phyloP scores from a whole-genome alignment of 179 eudicot species.

The Actinidia arguta region DNA sequence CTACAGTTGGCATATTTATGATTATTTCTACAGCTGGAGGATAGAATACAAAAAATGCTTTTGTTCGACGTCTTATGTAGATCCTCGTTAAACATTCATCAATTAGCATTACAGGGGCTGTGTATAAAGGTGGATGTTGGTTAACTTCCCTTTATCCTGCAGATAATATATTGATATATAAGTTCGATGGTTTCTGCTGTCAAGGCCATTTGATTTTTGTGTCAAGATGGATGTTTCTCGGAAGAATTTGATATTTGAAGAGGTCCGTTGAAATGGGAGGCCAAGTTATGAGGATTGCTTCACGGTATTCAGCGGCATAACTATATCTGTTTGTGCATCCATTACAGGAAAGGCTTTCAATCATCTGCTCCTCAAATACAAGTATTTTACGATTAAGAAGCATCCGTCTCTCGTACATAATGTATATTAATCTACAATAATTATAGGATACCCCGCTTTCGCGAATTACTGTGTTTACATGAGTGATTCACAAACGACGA shows the following conservation, averaged over 20 bases:
- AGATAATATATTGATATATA: slow-evolving; percentile 19
- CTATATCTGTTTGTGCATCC: slow-evolving; percentile 82
- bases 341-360: slow-evolving; percentile 84
- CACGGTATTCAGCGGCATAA: slow-evolving; percentile 67
- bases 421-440: no score
- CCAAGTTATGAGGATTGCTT: slow-evolving; percentile 56
- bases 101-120: slow-evolving; percentile 2
- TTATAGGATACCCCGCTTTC: no score
- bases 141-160: slow-evolving; percentile 20
- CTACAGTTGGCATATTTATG: background rate
- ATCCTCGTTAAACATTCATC: background rate
- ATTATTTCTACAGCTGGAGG: slow-evolving; percentile 2
- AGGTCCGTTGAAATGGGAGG: slow-evolving; percentile 59
- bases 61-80: no score
- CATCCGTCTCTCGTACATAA: no score
- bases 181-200: slow-evolving; percentile 30
- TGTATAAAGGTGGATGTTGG: background rate
- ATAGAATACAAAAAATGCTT: background rate
- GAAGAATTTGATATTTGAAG: slow-evolving; percentile 44
- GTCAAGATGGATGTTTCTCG: slow-evolving; percentile 31
- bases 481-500: no score
- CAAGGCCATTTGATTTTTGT: slow-evolving; percentile 27
- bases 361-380: slow-evolving; percentile 60
- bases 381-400: no score
- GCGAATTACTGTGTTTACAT: no score